These are phyloP conservation scores for Rhodamnia rubescens DNA, from an alignment of 345 rosid genomes.

Conservation along the genomic window DNA sequence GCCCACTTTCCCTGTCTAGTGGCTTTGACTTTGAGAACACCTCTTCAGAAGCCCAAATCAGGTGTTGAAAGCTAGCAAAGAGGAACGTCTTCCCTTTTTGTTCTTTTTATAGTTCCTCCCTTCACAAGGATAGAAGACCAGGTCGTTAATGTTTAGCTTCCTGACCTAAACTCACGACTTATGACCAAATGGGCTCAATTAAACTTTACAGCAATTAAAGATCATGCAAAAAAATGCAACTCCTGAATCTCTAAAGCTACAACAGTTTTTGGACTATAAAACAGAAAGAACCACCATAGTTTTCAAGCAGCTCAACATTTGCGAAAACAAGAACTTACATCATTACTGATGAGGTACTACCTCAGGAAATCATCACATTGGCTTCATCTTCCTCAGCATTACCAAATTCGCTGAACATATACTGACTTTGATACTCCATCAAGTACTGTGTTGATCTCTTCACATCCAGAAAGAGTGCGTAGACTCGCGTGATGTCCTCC, in stretches of 20 bases:
- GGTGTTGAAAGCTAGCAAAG: not conserved
- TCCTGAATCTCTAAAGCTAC: not conserved
- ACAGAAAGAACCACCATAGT: not conserved
- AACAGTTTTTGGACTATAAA: not conserved
- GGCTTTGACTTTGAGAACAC: not conserved
- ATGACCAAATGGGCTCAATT: not conserved
- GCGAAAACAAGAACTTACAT: not conserved
- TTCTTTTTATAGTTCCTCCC: not conserved
- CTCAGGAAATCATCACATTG: slow-evolving; percentile 37
- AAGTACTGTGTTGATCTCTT: slow-evolving; percentile 89
- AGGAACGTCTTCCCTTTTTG: not conserved
- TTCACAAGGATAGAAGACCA: not conserved
- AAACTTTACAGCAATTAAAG: not conserved
- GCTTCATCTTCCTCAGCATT: slow-evolving; percentile 28
- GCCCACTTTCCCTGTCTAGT: not conserved
- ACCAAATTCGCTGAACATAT: slow-evolving; percentile 66
- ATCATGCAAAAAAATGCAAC: not conserved
- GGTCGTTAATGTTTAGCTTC: not conserved
- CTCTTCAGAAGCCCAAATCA: not conserved
- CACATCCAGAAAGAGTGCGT: slow-evolving; percentile 74
- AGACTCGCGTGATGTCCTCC: slow-evolving; percentile 67
- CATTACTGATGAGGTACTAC: not conserved
- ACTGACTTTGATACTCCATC: slow-evolving; percentile 80
- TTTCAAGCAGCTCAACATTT: not conserved
- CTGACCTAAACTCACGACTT: not conserved